Evolutionary conservation across 768 basidiomycete species (phyloP).

Genomic region (Lactarius hatsudake): DNA sequence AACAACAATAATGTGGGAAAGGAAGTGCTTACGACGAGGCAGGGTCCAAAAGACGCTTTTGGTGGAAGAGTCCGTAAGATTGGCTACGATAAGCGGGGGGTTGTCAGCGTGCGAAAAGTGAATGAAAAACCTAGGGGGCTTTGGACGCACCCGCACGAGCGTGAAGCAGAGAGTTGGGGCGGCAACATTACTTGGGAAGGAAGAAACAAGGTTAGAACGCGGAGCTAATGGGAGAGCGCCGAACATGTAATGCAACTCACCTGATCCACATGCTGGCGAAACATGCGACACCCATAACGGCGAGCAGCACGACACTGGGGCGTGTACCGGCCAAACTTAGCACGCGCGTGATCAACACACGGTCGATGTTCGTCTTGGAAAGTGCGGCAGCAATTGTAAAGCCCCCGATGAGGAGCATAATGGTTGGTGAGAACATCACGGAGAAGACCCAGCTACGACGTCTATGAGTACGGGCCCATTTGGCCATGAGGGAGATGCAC

Average conservation of each 20-base stretch:
- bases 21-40: slow-evolving; percentile 73
- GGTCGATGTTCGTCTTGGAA: slow-evolving; percentile 93
- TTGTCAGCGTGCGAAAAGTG: slow-evolving; percentile 20
- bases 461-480: slow-evolving; percentile 5
- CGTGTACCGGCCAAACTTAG: slow-evolving; percentile 86
- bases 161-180: slow-evolving; percentile 97
- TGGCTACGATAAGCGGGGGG: slow-evolving; percentile 51
- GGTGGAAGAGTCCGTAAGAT: slow-evolving; percentile 89
- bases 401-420: slow-evolving; percentile 97
- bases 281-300: slow-evolving; percentile 94
- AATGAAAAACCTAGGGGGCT: neutral
- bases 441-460: slow-evolving; percentile 81
- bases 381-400: slow-evolving; percentile 97
- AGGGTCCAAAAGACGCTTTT: slow-evolving; percentile 82
- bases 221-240: neutral
- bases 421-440: slow-evolving; percentile 95
- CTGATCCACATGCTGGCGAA: slow-evolving; percentile 99
- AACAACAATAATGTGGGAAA: neutral
- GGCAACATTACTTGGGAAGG: slow-evolving; percentile 78
- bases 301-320: slow-evolving; percentile 83
- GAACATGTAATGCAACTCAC: slow-evolving; percentile 35
- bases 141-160: slow-evolving; percentile 73
- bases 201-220: neutral
- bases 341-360: slow-evolving; percentile 85
- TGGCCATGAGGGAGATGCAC: slow-evolving; percentile 31